A percentile compares a stretch with the other conserved stretches of the same genome.
Conservation (phyloP, 73 alveolate species). For the Effrenium voratum region DNA sequence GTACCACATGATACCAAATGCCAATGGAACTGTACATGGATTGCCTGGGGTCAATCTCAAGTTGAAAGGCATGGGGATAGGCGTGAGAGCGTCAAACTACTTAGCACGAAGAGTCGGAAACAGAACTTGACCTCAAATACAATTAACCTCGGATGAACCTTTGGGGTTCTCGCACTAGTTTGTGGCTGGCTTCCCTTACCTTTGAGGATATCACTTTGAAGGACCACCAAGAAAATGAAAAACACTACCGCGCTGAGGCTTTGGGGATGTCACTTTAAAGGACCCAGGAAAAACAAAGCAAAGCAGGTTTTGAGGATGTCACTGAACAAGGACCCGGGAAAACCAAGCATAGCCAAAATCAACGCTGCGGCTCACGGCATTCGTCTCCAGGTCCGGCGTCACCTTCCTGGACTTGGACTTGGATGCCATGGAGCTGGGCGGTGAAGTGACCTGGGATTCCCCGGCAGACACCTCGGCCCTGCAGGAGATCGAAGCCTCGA, state of each 20-base stretch:
- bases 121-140: too few relatives aligned
- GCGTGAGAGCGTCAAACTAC: too few relatives aligned
- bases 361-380: background rate
- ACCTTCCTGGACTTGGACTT: constrained; percentile 68
- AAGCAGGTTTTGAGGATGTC: background rate
- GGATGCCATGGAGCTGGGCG: constrained; percentile 55
- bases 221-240: background rate
- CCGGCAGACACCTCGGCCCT: background rate
- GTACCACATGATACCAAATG: too few relatives aligned
- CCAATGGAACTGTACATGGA: too few relatives aligned
- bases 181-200: too few relatives aligned
- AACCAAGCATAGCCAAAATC: background rate
- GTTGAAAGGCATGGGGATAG: too few relatives aligned
- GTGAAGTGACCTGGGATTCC: background rate
- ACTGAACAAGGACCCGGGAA: background rate
- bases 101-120: too few relatives aligned
- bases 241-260: background rate
- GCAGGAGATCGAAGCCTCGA: too few relatives aligned
- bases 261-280: background rate
- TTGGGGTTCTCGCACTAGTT: too few relatives aligned
- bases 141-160: too few relatives aligned
- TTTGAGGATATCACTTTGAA: background rate
- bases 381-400: constrained; percentile 28
- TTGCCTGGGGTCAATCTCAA: too few relatives aligned
- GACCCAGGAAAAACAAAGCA: background rate